Evolutionary conservation across 345 rosid genomes (phyloP).

Genomic region (thale cress (Arabidopsis thaliana)): TAIR10.1 NC_003076.8:13894001-13894500

Average conservation of each 20-base stretch:
- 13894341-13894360: conserved; percentile 58
- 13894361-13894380: conserved; percentile 98
- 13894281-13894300: conserved; percentile 27
- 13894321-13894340: not conserved
- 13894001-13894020: conserved; percentile 67
- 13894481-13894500: conserved; percentile 7
- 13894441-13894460: conserved; percentile 75
- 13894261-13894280: conserved; percentile 89
- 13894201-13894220: conserved; percentile 78
- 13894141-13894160: conserved; percentile 53
- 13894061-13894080: conserved; percentile 6
- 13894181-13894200: conserved; percentile 54
- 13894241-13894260: conserved; percentile 83
- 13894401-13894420: conserved; percentile 88
- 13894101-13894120: not conserved
- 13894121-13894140: conserved; percentile 20
- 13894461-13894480: not conserved
- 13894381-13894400: conserved; percentile 81
- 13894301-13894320: not conserved
- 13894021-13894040: conserved; percentile 3
- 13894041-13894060: conserved; percentile 27
- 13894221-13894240: conserved; percentile 96
- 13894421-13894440: conserved; percentile 95
- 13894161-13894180: conserved; percentile 59
- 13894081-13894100: conserved; percentile 3